phyloP scores from a whole-genome alignment of 306 rosid species.

The Canavalia ensiformis region DNA sequence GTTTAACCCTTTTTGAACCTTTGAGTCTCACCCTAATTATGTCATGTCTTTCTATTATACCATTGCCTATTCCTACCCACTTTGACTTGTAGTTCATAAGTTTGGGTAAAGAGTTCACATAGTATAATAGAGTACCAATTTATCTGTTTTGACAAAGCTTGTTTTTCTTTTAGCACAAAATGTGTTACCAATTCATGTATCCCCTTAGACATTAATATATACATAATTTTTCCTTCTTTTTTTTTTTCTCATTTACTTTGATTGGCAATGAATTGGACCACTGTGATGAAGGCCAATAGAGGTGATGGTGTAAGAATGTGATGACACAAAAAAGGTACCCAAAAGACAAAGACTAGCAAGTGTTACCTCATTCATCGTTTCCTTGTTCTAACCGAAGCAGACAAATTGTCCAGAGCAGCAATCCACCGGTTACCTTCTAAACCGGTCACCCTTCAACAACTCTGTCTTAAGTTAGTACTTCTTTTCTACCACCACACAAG shows the following conservation, averaged over 20 bases:
- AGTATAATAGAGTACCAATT: not conserved
- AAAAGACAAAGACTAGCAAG: constrained; percentile 50
- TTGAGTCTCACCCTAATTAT: not conserved
- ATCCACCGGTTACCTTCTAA: constrained; percentile 40
- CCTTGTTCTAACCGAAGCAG: constrained; percentile 49
- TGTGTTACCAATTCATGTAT: not conserved
- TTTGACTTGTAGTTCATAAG: not conserved
- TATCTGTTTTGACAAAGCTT: not conserved
- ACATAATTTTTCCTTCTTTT: too few relatives aligned
- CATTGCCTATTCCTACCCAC: not conserved
- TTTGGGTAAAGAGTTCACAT: not conserved
- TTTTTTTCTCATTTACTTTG: not conserved
- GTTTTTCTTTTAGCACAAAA: not conserved
- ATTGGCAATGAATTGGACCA: constrained; percentile 23
- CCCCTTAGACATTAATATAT: not conserved
- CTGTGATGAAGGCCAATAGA: not conserved
- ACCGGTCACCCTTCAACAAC: constrained; percentile 41
- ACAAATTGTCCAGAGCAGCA: constrained; percentile 55
- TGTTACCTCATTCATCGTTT: constrained; percentile 36
- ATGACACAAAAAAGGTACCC: constrained; percentile 21
- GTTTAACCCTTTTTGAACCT: not conserved
- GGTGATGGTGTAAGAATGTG: constrained; percentile 40
- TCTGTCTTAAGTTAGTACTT: not conserved
- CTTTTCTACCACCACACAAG: constrained; percentile 5
- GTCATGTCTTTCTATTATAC: not conserved